phyloP scores from a whole-genome alignment of 73 alveolate genomes.

The Paraurostyla sp. region DNA sequence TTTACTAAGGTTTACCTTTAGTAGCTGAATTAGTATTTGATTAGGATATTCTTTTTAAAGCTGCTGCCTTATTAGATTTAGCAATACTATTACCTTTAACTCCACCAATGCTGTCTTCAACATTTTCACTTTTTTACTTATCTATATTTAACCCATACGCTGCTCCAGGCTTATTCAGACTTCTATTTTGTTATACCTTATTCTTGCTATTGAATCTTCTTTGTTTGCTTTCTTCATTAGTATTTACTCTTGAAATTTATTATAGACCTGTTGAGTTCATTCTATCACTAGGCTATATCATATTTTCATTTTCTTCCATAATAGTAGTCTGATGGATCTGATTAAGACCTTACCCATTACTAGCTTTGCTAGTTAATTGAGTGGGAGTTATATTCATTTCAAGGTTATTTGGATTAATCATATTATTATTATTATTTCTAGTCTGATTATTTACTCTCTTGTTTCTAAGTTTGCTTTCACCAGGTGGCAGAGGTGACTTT shows the following conservation, averaged over 20 bases:
- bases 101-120: constrained; percentile 10
- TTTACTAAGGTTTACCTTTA: not conserved
- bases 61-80: too few relatives aligned
- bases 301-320: constrained; percentile 25
- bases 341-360: not conserved
- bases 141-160: too few relatives aligned
- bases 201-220: not conserved
- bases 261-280: not conserved
- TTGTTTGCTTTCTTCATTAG: not conserved
- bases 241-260: not conserved
- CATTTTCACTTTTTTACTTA: not conserved
- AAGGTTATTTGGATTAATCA: not conserved
- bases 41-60: not conserved
- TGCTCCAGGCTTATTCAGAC: too few relatives aligned
- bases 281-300: not conserved
- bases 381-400: constrained; percentile 18
- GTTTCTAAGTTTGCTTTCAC: too few relatives aligned
- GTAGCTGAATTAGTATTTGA: not conserved
- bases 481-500: too few relatives aligned
- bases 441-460: not conserved
- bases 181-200: not conserved
- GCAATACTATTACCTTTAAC: not conserved
- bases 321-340: constrained; percentile 10
- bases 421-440: not conserved
- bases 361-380: too few relatives aligned